Evolutionary conservation across 306 rosid species (phyloP).

Genomic region (Coriaria nepalensis): DNA sequence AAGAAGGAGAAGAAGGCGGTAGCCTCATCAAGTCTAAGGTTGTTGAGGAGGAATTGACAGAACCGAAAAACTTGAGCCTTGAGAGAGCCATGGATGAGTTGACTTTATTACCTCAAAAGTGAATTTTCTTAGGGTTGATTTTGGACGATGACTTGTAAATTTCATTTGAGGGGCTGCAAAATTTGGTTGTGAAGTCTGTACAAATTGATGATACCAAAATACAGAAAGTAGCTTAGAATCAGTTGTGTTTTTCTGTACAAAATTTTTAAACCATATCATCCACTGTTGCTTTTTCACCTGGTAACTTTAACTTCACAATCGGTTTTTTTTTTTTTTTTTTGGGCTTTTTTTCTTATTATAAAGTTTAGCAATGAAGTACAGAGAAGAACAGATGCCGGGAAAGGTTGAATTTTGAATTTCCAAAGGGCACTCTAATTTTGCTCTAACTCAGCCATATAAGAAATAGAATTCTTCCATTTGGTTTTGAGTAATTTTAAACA

Average conservation of each 20-base stretch:
- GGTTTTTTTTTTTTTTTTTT: too few species aligned
- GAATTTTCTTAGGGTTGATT: slow-evolving; percentile 5
- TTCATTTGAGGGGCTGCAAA: slow-evolving; percentile 2
- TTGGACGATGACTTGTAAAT: slow-evolving; percentile 16
- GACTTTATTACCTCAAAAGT: slow-evolving; percentile 16
- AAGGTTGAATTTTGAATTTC: too few species aligned
- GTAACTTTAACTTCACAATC: too few species aligned
- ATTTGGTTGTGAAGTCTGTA: slow-evolving; percentile 29
- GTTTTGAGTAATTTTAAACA: too few species aligned
- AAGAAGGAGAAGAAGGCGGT: slow-evolving; percentile 25
- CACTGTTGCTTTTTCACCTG: too few species aligned
- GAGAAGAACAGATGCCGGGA: too few species aligned
- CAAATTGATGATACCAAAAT: slow-evolving; percentile 22
- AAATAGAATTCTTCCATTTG: too few species aligned
- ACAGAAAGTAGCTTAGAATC: neutral
- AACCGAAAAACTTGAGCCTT: slow-evolving; percentile 20
- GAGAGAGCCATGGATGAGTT: slow-evolving; percentile 27
- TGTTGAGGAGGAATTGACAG: slow-evolving; percentile 22
- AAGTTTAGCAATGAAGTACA: too few species aligned
- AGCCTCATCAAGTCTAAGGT: slow-evolving; percentile 17
- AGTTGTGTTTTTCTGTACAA: neutral
- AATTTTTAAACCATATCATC: too few species aligned
- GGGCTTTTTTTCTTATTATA: too few species aligned
- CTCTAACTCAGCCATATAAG: too few species aligned
- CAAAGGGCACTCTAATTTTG: too few species aligned